phyloP scores from a whole-genome alignment of 73 alveolate species.

The Paramecium caudatum region DNA sequence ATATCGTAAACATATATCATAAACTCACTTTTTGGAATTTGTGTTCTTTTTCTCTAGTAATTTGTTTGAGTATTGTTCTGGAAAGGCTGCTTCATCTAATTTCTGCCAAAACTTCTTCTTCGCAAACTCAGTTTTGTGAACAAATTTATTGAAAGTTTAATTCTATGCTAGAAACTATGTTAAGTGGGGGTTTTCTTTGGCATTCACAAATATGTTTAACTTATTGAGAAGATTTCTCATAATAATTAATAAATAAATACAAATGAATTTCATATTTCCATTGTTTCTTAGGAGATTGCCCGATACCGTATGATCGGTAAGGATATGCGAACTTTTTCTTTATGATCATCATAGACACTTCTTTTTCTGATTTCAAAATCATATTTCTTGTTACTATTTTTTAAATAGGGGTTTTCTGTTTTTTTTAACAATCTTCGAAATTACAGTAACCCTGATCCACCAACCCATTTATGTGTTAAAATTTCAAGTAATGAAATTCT shows the following conservation, averaged over 20 bases:
- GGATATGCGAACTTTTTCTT: slow-evolving; percentile 23
- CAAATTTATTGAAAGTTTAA: neutral
- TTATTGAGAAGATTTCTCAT: slow-evolving; percentile 21
- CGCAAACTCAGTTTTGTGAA: slow-evolving; percentile 36
- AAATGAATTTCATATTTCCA: too few species aligned
- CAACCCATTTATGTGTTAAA: neutral
- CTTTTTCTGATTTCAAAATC: slow-evolving; percentile 39
- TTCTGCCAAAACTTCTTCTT: slow-evolving; percentile 52
- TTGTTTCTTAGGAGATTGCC: neutral
- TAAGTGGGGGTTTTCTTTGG: slow-evolving; percentile 32
- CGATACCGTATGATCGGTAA: slow-evolving; percentile 2
- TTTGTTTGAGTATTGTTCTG: slow-evolving; percentile 5
- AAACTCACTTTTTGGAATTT: slow-evolving; percentile 27
- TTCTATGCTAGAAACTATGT: slow-evolving; percentile 8
- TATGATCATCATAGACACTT: slow-evolving; percentile 18
- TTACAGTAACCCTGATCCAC: neutral
- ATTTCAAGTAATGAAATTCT: slow-evolving; percentile 12
- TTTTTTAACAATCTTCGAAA: slow-evolving; percentile 4
- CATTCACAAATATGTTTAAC: slow-evolving; percentile 27
- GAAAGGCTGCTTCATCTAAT: slow-evolving; percentile 64
- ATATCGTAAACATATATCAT: slow-evolving; percentile 17
- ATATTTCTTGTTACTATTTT: neutral
- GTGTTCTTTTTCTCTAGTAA: neutral
- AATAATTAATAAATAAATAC: too few species aligned
- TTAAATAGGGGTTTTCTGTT: neutral